phyloP scores from a whole-genome alignment of 331 rosid species.

The Acacia pycnantha region DNA sequence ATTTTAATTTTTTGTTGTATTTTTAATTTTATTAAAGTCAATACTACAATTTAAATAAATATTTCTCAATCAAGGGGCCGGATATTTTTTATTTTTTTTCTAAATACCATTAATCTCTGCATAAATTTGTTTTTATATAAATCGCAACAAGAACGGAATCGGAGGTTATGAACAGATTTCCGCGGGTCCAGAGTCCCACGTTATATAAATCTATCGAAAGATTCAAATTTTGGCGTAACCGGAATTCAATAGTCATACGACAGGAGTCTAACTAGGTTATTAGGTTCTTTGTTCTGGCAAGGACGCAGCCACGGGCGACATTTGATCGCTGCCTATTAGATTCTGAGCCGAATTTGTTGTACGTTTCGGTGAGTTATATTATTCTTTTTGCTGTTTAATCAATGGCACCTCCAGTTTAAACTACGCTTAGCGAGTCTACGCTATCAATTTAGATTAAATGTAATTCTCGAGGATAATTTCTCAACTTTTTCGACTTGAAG shows the following conservation, averaged over 20 bases:
- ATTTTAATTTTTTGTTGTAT: no score
- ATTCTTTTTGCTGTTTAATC: background rate
- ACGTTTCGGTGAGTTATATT: background rate
- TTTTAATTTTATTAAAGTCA: no score
- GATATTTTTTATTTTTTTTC: no score
- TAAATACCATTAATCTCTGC: no score
- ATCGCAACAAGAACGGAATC: no score
- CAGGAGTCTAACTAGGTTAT: background rate
- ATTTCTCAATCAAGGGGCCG: no score
- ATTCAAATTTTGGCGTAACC: background rate
- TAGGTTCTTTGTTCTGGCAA: background rate
- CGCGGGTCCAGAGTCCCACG: background rate
- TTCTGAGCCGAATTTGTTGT: background rate
- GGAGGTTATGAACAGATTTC: background rate
- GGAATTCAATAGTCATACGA: background rate
- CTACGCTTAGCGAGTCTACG: background rate
- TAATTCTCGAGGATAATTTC: background rate
- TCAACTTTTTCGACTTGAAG: background rate
- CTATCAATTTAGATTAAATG: background rate
- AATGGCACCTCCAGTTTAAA: background rate
- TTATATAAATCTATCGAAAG: background rate
- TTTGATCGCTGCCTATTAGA: background rate
- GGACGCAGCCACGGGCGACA: background rate
- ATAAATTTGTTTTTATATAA: no score
- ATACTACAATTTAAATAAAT: no score